Evolutionary conservation across 176 grass and related monocot genomes (phyloP), one percentile per base, ranked within the genome.

Genomic region (Carex scoparia): DNA sequence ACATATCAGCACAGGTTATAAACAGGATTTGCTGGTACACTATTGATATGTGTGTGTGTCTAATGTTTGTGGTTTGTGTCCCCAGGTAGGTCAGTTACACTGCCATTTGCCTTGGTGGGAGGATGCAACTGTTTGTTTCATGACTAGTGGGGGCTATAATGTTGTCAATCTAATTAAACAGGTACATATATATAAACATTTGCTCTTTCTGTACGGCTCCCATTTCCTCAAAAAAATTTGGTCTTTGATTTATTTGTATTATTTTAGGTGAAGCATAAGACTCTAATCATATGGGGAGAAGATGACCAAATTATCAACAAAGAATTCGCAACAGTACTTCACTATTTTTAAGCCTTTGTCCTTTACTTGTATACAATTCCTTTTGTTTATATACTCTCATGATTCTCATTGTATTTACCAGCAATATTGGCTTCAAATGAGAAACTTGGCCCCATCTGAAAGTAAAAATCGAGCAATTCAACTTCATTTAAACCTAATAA

Each of bases 71-170:
- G 65, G 23, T 56, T 69, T 61, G 78, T 86, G 40, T 19, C 58
- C 8, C 84, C 91, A 98, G 95, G 86, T 95, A 81, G 89, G 95
- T 2, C 91, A 91, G 18, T 83, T 98, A 53, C 95, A 98, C 79
- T 95, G 95, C 72, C 73, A 92, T 69, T 84, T 92, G 87, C 95
- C 95, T 6, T 98, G 95, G 95, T 98, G 95, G 95, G 91, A 95
- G 81, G 93, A 95, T 88, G 88, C 91, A 78, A 90, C 91, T 7
- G 89, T 98, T 89, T 84, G 89, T 87, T 98, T 98, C 88, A 98
- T 98, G 89, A 75, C 92, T 63, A 90, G 82, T 60, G 95, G 95
- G 5, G 95, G 95, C 38, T 98, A 98, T 81, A 89, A 98, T 89
- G 95, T 98, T 86, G 28, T 87, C 68, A 78, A 89, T 79, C 79